These are phyloP conservation scores for Psilocybe cyanescens DNA, from an alignment of 768 basidiomycete genomes.

Conservation along the genomic window DNA sequence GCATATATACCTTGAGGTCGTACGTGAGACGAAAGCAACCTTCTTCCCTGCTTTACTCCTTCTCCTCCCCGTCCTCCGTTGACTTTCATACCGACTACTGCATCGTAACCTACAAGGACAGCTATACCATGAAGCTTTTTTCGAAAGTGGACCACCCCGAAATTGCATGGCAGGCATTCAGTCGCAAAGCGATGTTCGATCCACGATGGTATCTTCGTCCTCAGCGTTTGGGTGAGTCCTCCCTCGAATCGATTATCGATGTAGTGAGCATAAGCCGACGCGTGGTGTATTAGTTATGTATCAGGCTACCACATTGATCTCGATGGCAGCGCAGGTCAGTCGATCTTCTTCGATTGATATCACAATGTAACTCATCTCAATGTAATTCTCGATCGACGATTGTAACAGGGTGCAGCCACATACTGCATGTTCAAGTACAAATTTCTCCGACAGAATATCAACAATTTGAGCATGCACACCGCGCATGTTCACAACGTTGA, in stretches of 20 bases:
- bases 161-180: constrained; percentile 31
- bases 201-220: constrained; percentile 35
- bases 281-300: neutral
- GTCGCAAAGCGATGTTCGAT: constrained; percentile 34
- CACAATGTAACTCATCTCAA: neutral
- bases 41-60: neutral
- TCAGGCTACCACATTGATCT: constrained; percentile 18
- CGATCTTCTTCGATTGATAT: neutral
- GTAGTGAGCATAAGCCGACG: neutral
- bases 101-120: no score
- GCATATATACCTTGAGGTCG: neutral
- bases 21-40: neutral
- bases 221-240: constrained; percentile 33
- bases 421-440: constrained; percentile 41
- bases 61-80: neutral
- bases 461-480: constrained; percentile 18
- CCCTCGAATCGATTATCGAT: neutral
- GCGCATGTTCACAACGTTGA: constrained; percentile 36
- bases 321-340: constrained; percentile 33
- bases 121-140: neutral
- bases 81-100: neutral
- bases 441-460: constrained; percentile 31
- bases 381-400: neutral
- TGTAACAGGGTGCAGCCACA: constrained; percentile 30
- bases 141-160: constrained; percentile 2